Evolutionary conservation across 2,329 filamentous ascomycete genomes (phyloP), one percentile per base, ranked within the genome.

Genomic region (Claviceps purpurea): DNA sequence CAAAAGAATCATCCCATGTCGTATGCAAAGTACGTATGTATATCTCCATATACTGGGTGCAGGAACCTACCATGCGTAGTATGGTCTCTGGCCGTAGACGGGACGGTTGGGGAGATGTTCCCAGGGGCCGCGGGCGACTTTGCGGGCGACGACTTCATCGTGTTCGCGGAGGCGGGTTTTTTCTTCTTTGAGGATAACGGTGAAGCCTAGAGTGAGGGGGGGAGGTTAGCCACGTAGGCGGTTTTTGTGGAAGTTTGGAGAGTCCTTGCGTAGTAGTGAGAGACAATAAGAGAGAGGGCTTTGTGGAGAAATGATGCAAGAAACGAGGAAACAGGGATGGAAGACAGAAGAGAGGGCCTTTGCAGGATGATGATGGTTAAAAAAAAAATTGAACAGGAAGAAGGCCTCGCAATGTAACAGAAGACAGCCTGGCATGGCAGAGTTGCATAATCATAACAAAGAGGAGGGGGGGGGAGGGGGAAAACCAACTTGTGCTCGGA

Each of bases 141-240:
- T 77, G 73, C 88, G 91, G 59, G 82, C 82, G 64, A 88, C 77
- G 54, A 83, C 81, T 63, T 96, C 89, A 53, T 87, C 75, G 62
- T 85, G 80, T 64, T 89, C 78, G 55, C 93, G 80, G 62, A 96
- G 82, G 51, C 89, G 77, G 5, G 93, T 95, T 68, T 85, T 86
- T 68, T 97, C 90, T 66, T 98, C 93, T 72, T 97, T 98, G 64
- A 98, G 73, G 14, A 95, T 67, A 39, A 98, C 71, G 0, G 84
- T 82, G 55, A 96, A 78, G 58, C 77, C 87, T 89, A 50, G 48
- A 16, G 16, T 24, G 10, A 8, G 3, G 22, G 22, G 22, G 22
- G 22, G 14, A 10, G 8, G 40, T 18, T 34, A 34, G 30, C 30
- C 30, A 34, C 11, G 10, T 34, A 10, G 10, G 22, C 22, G 30